A percentile compares a stretch with the other conserved stretches of the same genome.
Evolutionary conservation across 2,329 filamentous ascomycete species (phyloP).

Genomic region (Myriosclerotinia curreyana): DNA sequence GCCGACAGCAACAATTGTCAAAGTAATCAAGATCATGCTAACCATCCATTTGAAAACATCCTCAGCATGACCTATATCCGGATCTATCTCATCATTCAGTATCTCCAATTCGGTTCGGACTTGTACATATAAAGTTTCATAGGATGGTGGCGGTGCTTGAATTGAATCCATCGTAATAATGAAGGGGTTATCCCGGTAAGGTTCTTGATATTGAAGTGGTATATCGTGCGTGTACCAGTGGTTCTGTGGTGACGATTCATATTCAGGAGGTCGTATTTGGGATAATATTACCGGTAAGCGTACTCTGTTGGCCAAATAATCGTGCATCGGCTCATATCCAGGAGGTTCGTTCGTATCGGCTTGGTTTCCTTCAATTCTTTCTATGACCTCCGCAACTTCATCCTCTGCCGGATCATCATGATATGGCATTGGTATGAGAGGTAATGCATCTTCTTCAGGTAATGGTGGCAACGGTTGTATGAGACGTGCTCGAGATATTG

Average conservation of each 20-base stretch:
- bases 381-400: slow-evolving; percentile 17
- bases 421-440: slow-evolving; percentile 29
- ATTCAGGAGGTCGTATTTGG: slow-evolving; percentile 14
- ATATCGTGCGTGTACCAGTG: slow-evolving; percentile 11
- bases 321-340: slow-evolving; percentile 36
- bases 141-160: slow-evolving; percentile 31
- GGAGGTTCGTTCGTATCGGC: slow-evolving; percentile 27
- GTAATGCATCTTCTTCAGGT: slow-evolving; percentile 23
- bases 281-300: slow-evolving; percentile 23
- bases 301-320: slow-evolving; percentile 32
- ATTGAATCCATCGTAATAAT: slow-evolving; percentile 32
- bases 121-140: slow-evolving; percentile 31
- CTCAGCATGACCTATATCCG: slow-evolving; percentile 29
- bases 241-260: slow-evolving; percentile 8
- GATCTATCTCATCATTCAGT: slow-evolving; percentile 28
- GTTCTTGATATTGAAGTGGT: slow-evolving; percentile 25
- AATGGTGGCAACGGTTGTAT: slow-evolving; percentile 32
- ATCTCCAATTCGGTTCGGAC: slow-evolving; percentile 28
- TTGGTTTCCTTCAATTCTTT: slow-evolving; percentile 4
- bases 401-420: slow-evolving; percentile 33
- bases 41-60: slow-evolving; percentile 37
- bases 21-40: slow-evolving; percentile 34
- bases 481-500: slow-evolving; percentile 30
- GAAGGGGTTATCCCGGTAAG: slow-evolving; percentile 36
- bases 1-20: slow-evolving; percentile 34